These are phyloP conservation scores for Moesziomyces sp. DNA, from an alignment of 1,284 basidiomycete species.

Conservation along the genomic window DNA sequence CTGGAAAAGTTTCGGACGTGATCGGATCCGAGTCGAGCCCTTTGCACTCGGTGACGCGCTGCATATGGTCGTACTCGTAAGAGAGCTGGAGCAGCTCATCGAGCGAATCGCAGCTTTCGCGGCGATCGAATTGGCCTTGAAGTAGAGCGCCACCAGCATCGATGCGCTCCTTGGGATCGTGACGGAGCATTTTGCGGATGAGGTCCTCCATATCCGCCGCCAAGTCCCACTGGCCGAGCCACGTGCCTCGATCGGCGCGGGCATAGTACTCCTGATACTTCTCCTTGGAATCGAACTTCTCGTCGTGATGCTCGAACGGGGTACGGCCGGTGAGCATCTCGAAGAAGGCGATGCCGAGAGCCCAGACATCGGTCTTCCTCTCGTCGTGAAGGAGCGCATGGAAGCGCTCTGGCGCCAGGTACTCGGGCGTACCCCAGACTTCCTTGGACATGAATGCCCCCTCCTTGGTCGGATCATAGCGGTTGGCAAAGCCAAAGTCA, in stretches of 20 bases:
- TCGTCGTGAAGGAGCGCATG: constrained; percentile 52
- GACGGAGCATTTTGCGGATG: constrained; percentile 46
- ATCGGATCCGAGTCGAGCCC: neutral
- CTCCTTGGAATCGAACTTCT: constrained; percentile 48
- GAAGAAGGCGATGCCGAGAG: constrained; percentile 60
- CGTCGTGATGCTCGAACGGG: constrained; percentile 56
- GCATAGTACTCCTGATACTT: constrained; percentile 54
- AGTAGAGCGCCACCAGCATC: constrained; percentile 44
- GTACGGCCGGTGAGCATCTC: constrained; percentile 60
- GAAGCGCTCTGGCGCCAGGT: constrained; percentile 56
- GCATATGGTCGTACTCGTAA: constrained; percentile 12
- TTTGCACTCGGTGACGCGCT: neutral
- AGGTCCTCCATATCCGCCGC: constrained; percentile 44
- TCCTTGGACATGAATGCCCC: constrained; percentile 46
- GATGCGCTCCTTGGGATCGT: constrained; percentile 32
- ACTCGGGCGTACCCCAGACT: constrained; percentile 57
- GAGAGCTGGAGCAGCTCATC: constrained; percentile 38
- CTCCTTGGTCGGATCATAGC: constrained; percentile 41
- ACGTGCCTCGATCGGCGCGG: constrained; percentile 41
- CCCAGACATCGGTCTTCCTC: constrained; percentile 56
- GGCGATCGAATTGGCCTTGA: constrained; percentile 39
- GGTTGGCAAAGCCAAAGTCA: constrained; percentile 60
- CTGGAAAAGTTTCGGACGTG: constrained; percentile 3
- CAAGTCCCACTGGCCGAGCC: constrained; percentile 51
- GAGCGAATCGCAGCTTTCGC: constrained; percentile 29